A percentile compares a stretch with the other conserved stretches of the same genome.
phyloP scores from a whole-genome alignment of 176 grass and related monocot genomes.

The Ampelocalamus luodianensis region DNA sequence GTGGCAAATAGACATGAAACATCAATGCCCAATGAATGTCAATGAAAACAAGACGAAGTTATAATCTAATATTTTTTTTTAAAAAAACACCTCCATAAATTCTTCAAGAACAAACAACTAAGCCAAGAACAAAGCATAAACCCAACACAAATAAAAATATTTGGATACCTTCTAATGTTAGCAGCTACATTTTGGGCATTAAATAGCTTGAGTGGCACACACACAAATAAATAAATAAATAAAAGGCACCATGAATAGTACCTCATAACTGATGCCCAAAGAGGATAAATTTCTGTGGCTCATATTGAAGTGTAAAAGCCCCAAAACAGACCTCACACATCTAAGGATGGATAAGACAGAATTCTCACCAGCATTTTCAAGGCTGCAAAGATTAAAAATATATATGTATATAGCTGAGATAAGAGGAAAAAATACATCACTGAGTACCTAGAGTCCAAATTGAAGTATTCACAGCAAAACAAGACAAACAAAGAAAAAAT shows the following conservation, averaged over 20 bases:
- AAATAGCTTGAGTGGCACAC: constrained; percentile 18
- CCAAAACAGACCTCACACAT: constrained; percentile 83
- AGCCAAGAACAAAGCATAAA: neutral
- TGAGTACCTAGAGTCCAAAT: neutral
- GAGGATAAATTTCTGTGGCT: constrained; percentile 26
- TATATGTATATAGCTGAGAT: constrained; percentile 11
- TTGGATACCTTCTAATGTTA: constrained; percentile 21
- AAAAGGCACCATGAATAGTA: constrained; percentile 38
- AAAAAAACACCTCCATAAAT: neutral
- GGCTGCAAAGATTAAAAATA: constrained; percentile 53
- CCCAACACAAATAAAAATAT: neutral
- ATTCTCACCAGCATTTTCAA: constrained; percentile 94
- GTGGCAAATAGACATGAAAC: constrained; percentile 41
- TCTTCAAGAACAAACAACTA: neutral
- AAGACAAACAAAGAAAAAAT: constrained; percentile 24
- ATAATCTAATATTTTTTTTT: neutral
- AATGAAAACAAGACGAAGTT: neutral
- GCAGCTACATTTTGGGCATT: constrained; percentile 10
- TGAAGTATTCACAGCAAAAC: constrained; percentile 23
- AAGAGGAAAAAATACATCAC: neutral
- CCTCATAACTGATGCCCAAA: constrained; percentile 69
- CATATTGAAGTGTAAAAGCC: constrained; percentile 49
- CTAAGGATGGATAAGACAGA: constrained; percentile 81
- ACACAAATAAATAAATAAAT: neutral
- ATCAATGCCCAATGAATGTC: constrained; percentile 1